These are phyloP conservation scores for Monosporascus sp. DNA, from an alignment of 2,329 filamentous ascomycete genomes.

Conservation along the genomic window DNA sequence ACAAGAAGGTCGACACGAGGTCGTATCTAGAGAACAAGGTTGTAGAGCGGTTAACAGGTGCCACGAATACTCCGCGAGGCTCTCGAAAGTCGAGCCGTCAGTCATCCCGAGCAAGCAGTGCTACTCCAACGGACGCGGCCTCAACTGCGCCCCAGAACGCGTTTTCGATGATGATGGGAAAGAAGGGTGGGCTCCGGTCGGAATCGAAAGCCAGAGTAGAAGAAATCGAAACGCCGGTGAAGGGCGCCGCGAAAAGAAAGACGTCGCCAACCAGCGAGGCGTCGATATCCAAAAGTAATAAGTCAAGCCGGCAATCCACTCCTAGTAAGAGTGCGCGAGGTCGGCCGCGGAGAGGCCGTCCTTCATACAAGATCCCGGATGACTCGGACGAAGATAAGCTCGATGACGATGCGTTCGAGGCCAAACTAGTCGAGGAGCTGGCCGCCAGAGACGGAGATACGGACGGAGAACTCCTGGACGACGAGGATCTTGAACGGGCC, in stretches of 20 bases:
- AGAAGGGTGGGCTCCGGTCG: constrained; percentile 21
- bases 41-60: constrained; percentile 54
- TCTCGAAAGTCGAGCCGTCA: constrained; percentile 29
- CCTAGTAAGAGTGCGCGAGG: constrained; percentile 49
- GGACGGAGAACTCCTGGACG: constrained; percentile 31
- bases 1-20: constrained; percentile 57
- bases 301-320: constrained; percentile 70
- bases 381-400: constrained; percentile 58
- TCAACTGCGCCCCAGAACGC: constrained; percentile 35
- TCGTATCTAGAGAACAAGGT: constrained; percentile 81
- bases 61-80: constrained; percentile 39
- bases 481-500: constrained; percentile 60
- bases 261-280: constrained; percentile 26
- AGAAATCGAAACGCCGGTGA: constrained; percentile 10
- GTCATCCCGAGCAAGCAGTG: constrained; percentile 36
- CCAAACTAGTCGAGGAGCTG: constrained; percentile 64
- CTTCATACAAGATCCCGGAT: constrained; percentile 51
- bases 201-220: constrained; percentile 16
- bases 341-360: constrained; percentile 44
- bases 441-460: constrained; percentile 35
- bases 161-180: constrained; percentile 51
- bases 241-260: constrained; percentile 32
- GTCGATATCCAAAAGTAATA: constrained; percentile 60
- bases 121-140: constrained; percentile 13
- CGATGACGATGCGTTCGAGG: constrained; percentile 81